A percentile compares a stretch with the other conserved stretches of the same genome.
Evolutionary conservation across 768 basidiomycete species (phyloP).

Genomic region (Calocybe gangraenosa): DNA sequence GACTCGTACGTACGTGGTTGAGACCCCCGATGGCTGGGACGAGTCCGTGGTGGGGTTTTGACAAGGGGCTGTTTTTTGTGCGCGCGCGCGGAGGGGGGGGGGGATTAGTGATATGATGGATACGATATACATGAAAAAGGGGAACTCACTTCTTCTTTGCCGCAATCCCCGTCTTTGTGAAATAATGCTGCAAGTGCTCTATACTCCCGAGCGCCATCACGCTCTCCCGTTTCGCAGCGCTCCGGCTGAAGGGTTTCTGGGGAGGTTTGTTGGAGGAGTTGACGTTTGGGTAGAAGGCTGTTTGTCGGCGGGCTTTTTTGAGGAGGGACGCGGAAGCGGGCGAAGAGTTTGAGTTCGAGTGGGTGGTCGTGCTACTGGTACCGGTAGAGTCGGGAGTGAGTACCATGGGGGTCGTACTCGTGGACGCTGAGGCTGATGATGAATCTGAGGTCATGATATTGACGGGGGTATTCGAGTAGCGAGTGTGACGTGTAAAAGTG

Average conservation of each 20-base stretch:
- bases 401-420: slow-evolving; percentile 45
- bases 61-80: slow-evolving; percentile 34
- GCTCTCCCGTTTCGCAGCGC: slow-evolving; percentile 89
- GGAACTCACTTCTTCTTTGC: slow-evolving; percentile 65
- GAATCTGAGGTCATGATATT: slow-evolving; percentile 38
- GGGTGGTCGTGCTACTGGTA: slow-evolving; percentile 18
- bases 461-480: too few relatives aligned
- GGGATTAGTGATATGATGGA: too few relatives aligned
- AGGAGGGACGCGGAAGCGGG: slow-evolving; percentile 22
- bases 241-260: slow-evolving; percentile 85
- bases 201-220: slow-evolving; percentile 96
- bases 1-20: slow-evolving; percentile 37
- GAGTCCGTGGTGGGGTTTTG: slow-evolving; percentile 55
- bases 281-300: slow-evolving; percentile 75
- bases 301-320: slow-evolving; percentile 58
- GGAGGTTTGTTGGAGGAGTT: slow-evolving; percentile 62
- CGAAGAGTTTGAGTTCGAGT: too few relatives aligned
- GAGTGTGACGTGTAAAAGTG: too few relatives aligned
- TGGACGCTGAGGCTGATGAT: too few relatives aligned
- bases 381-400: slow-evolving; percentile 64
- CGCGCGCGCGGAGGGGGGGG: too few relatives aligned
- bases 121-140: too few relatives aligned
- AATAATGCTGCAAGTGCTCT: slow-evolving; percentile 93
- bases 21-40: slow-evolving; percentile 75
- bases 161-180: slow-evolving; percentile 81